Evolutionary conservation across 1,284 basidiomycete species (phyloP), one percentile per base, ranked within the genome.

Genomic region (Salmacisia buchloeana): DNA sequence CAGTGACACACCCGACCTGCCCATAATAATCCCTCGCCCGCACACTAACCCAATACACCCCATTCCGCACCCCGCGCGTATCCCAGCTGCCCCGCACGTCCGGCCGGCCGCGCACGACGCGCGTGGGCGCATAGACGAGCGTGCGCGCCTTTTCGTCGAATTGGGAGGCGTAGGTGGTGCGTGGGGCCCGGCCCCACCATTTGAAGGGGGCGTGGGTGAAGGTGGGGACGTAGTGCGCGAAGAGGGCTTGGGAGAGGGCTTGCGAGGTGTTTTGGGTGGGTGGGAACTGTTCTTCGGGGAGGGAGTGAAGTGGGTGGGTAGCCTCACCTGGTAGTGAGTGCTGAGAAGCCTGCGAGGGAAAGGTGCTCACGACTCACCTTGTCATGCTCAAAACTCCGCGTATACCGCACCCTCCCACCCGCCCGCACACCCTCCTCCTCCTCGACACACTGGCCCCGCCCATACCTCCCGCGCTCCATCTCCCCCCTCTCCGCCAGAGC

Each of bases 111-210:
- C 69, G 56, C 0, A 46, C 25, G 9, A 58, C 65, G 2, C 75
- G 63, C 2, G 67, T 64, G 1, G 69, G 66, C 12, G 70, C 63
- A 33, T 77, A 77, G 46, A 70, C 64, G 10, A 75, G 64, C 7
- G 56, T 33, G 4, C 66, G 64, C 15, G 58, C 68, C 65, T 75
- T 75, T 18, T 77, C 72, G 59, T 77, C 73, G 43, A 74, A 77
- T 60, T 75, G 73, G 34, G 68, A 68, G 36, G 63, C 66, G 61
- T 61, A 65, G 15, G 56, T 36, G 2, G 35, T n/a, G 35, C 62
- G 64, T 23, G 68, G 61, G n/a, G n/a, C n/a, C n/a, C n/a, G n/a
- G n/a, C n/a, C n/a, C n/a, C n/a, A n/a, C 15, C 67, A 67, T 60
- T 65, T 67, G 41, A 64, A 71, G n/a, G 64, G 35, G 10, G 66